Percentiles rank a stretch among this genome's conserved stretches.
Evolutionary conservation across 202 grass and related monocot genomes (phyloP).

Genomic region (Zoysia matrella): DNA sequence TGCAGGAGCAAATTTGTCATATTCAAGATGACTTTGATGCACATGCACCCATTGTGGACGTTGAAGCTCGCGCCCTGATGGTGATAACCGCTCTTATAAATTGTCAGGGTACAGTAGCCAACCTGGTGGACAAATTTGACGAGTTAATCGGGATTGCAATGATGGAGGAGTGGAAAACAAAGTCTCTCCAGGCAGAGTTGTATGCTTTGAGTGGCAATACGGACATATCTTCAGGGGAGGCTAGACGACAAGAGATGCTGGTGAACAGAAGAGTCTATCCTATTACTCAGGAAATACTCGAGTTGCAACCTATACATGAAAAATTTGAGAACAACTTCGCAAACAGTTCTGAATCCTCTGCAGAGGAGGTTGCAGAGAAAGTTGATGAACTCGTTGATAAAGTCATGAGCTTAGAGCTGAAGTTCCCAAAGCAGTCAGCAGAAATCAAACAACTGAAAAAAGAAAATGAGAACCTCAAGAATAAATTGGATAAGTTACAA

Average conservation of each 20-base stretch:
- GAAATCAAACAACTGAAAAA: conserved; percentile 67
- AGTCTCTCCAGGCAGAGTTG: conserved; percentile 52
- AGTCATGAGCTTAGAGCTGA: conserved; percentile 75
- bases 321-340: conserved; percentile 69
- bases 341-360: conserved; percentile 62
- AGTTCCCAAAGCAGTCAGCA: conserved; percentile 67
- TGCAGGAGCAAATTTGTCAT: conserved; percentile 64
- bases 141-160: conserved; percentile 55
- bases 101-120: conserved; percentile 70
- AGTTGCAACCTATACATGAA: conserved; percentile 64
- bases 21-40: conserved; percentile 71
- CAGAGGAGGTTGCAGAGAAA: conserved; percentile 67
- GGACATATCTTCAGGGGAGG: conserved; percentile 23
- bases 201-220: conserved; percentile 52
- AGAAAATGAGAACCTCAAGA: conserved; percentile 68
- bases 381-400: conserved; percentile 85
- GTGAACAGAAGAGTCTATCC: conserved; percentile 26
- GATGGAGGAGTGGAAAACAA: conserved; percentile 58
- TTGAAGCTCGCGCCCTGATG: conserved; percentile 82
- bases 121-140: conserved; percentile 56
- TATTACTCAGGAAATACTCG: conserved; percentile 41
- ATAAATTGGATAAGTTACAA: conserved; percentile 66
- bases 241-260: background rate
- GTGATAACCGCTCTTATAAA: conserved; percentile 66
- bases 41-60: conserved; percentile 64